These are phyloP conservation scores for Metschnikowia kunwiensis DNA, from an alignment of 805 yeast species.

Conservation along the genomic window DNA sequence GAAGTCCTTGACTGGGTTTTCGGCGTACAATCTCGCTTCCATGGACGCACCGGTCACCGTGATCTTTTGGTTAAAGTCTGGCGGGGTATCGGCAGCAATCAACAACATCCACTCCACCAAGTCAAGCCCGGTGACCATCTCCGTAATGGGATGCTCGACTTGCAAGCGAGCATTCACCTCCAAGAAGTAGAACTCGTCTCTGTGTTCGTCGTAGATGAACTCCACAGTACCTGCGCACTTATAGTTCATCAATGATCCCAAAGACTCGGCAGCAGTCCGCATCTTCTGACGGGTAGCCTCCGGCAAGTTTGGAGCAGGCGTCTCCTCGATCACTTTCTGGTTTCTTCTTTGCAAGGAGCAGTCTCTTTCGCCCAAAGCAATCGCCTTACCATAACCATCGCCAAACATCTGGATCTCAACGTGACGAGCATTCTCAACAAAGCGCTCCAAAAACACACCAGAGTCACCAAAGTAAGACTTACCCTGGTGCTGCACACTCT, in stretches of 20 bases:
- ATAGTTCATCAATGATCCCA: conserved; percentile 80
- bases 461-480: conserved; percentile 89
- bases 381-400: conserved; percentile 89
- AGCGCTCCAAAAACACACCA: conserved; percentile 92
- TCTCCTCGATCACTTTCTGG: conserved; percentile 94
- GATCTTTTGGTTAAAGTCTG: conserved; percentile 63
- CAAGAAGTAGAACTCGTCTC: conserved; percentile 89
- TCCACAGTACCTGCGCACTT: conserved; percentile 98
- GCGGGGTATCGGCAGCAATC: conserved; percentile 87
- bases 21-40: conserved; percentile 97
- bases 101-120: conserved; percentile 95
- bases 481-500: conserved; percentile 92
- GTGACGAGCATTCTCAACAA: conserved; percentile 92
- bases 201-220: conserved; percentile 79
- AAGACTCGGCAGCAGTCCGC: conserved; percentile 80
- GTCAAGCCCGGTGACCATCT: conserved; percentile 90
- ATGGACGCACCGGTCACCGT: conserved; percentile 81
- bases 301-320: conserved; percentile 95
- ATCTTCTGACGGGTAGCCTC: conserved; percentile 68
- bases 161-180: conserved; percentile 97
- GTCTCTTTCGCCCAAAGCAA: conserved; percentile 95
- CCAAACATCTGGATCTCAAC: conserved; percentile 97
- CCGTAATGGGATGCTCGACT: conserved; percentile 97
- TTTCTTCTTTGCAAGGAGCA: conserved; percentile 97
- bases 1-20: conserved; percentile 92